Conservation (phyloP, 106 monocot species). For the Posidonia australis region DNA sequence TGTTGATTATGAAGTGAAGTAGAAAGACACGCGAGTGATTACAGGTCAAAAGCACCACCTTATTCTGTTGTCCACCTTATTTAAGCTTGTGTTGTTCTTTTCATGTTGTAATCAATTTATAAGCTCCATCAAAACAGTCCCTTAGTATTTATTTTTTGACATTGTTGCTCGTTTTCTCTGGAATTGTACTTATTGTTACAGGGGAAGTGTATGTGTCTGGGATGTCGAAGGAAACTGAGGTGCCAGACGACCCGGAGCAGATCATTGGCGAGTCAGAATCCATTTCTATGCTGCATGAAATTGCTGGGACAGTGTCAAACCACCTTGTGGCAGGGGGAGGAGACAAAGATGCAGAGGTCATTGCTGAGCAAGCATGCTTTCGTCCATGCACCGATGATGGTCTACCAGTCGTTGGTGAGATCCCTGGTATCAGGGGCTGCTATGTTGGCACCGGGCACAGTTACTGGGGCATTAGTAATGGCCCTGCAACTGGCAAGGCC, state of each 20-base stretch:
- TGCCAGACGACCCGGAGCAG: conserved; percentile 54
- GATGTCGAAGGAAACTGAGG: conserved; percentile 39
- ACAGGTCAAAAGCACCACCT: too few relatives aligned
- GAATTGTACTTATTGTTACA: conserved; percentile 1
- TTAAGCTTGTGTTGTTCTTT: too few relatives aligned
- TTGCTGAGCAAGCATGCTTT: conserved; percentile 88
- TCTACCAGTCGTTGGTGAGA: conserved; percentile 78
- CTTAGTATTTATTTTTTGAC: too few relatives aligned
- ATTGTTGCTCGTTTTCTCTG: neutral
- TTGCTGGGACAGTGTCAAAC: conserved; percentile 58
- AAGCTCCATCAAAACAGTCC: too few relatives aligned
- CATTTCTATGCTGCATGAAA: conserved; percentile 70
- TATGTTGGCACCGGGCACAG: conserved; percentile 81
- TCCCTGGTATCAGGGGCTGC: conserved; percentile 46
- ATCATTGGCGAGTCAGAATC: conserved; percentile 45
- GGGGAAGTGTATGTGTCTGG: conserved; percentile 90
- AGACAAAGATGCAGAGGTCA: conserved; percentile 38
- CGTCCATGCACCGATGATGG: conserved; percentile 73
- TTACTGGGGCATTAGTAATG: conserved; percentile 93
- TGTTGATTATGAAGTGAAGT: too few relatives aligned
- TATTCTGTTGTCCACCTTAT: too few relatives aligned
- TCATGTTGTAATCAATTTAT: too few relatives aligned
- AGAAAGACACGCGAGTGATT: too few relatives aligned
- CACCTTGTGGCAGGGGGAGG: conserved; percentile 22
- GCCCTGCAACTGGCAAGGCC: conserved; percentile 68